Evolutionary conservation across 1,284 basidiomycete genomes (phyloP).

Genomic region (Ganoderma lingzhi): DNA sequence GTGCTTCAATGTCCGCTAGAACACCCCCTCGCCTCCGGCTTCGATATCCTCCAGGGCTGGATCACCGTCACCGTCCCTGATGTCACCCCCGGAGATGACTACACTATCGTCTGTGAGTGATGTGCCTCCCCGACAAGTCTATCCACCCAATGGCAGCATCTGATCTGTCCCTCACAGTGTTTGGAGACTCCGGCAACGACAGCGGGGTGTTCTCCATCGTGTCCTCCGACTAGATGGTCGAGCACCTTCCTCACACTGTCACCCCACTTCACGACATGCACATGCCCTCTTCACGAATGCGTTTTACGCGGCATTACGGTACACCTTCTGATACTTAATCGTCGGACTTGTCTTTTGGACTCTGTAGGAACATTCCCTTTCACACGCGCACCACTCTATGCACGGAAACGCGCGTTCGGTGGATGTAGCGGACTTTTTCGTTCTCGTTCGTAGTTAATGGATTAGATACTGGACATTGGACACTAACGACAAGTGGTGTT

Average conservation of each 20-base stretch:
- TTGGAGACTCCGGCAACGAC: constrained; percentile 47
- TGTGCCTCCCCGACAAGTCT: background rate
- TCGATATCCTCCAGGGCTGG: constrained; percentile 49
- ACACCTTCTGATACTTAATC: constrained; percentile 16
- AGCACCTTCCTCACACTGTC: background rate
- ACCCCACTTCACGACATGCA: constrained; percentile 19
- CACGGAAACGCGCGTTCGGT: background rate
- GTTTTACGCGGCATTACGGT: constrained; percentile 20
- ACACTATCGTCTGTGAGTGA: constrained; percentile 43
- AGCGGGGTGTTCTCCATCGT: constrained; percentile 42
- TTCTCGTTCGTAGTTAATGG: constrained; percentile 2
- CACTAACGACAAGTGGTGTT: constrained; percentile 3
- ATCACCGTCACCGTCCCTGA: constrained; percentile 44
- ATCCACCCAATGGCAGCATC: background rate
- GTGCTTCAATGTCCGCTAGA: constrained; percentile 22
- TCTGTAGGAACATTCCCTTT: background rate
- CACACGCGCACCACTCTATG: background rate
- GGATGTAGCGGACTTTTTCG: background rate
- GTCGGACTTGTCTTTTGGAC: constrained; percentile 19
- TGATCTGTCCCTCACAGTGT: constrained; percentile 35
- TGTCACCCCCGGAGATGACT: constrained; percentile 38
- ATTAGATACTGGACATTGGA: background rate
- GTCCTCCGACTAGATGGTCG: background rate
- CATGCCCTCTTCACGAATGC: constrained; percentile 20
- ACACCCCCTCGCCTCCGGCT: constrained; percentile 47